Evolutionary conservation across 169 alveolate genomes (phyloP).

Genomic region (Plasmodium inui): DNA sequence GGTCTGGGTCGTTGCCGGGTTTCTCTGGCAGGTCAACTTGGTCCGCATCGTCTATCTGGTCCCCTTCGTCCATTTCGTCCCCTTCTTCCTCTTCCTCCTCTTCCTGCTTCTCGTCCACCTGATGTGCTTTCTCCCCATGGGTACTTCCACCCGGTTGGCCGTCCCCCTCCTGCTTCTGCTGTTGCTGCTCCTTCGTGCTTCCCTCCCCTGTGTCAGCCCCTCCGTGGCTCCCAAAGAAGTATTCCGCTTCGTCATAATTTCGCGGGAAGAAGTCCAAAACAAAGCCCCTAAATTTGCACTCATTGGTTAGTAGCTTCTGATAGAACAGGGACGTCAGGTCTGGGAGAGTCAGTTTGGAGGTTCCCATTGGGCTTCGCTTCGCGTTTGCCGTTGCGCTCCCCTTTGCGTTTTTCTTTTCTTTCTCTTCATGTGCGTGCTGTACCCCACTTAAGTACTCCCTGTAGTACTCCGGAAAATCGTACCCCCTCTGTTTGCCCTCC

Average conservation of each 20-base stretch:
- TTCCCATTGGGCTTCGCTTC: background rate
- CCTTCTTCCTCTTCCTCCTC: background rate
- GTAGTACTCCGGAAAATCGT: conserved; percentile 45
- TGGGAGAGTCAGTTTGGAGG: background rate
- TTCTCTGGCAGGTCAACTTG: background rate
- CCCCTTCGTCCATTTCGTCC: background rate
- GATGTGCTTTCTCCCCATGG: background rate
- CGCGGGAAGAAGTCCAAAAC: conserved; percentile 60
- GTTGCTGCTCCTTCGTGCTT: background rate
- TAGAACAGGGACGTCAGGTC: conserved; percentile 30
- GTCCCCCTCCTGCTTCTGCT: background rate
- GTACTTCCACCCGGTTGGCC: background rate
- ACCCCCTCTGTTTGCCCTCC: conserved; percentile 22
- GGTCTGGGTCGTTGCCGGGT: background rate
- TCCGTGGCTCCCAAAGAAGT: conserved; percentile 10
- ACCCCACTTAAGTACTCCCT: background rate
- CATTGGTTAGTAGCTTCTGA: conserved; percentile 26
- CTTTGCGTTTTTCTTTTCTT: background rate
- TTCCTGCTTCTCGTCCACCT: background rate
- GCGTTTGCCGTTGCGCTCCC: background rate
- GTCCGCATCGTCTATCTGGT: background rate
- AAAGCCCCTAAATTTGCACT: conserved; percentile 57
- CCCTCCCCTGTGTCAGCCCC: background rate
- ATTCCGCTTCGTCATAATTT: conserved; percentile 56
- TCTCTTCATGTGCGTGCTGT: background rate